A percentile compares a stretch with the other conserved stretches of the same genome.
Conservation (phyloP, 345 rosid species). For the Noccaea caerulescens region DNA sequence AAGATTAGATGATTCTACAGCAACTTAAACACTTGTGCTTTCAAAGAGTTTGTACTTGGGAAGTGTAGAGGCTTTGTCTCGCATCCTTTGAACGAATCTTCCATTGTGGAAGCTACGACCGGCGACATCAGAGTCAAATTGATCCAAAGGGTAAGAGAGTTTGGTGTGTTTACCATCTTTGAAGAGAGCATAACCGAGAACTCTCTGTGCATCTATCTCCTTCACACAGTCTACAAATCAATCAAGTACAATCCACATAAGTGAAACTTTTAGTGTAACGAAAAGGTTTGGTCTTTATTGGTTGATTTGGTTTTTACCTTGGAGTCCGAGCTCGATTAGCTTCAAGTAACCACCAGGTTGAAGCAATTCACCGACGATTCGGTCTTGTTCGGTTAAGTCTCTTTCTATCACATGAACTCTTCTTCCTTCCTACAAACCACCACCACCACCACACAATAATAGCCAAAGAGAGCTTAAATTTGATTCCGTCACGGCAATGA, state of each 20-base stretch:
- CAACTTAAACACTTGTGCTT: not conserved
- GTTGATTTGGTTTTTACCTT: slow-evolving; percentile 41
- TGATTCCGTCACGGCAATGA: slow-evolving; percentile 21
- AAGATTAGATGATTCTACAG: not conserved
- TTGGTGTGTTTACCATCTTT: slow-evolving; percentile 53
- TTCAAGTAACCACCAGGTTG: slow-evolving; percentile 64
- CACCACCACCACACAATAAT: not conserved
- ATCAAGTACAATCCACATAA: not conserved
- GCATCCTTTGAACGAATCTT: slow-evolving; percentile 58
- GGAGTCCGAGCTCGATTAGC: slow-evolving; percentile 54
- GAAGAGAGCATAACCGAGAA: slow-evolving; percentile 54
- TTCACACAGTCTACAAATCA: slow-evolving; percentile 53
- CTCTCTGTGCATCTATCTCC: slow-evolving; percentile 59
- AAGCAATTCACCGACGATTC: slow-evolving; percentile 57
- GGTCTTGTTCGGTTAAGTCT: slow-evolving; percentile 56
- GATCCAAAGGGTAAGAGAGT: slow-evolving; percentile 53
- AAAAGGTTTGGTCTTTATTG: slow-evolving; percentile 1
- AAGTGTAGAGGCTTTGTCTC: slow-evolving; percentile 55
- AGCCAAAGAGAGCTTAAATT: not conserved
- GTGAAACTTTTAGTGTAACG: not conserved
- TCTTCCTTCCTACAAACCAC: slow-evolving; percentile 51
- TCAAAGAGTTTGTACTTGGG: slow-evolving; percentile 44
- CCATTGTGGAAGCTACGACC: slow-evolving; percentile 66
- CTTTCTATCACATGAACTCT: slow-evolving; percentile 60
- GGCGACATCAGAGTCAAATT: slow-evolving; percentile 50